phyloP scores from a whole-genome alignment of 169 alveolate genomes.

The Plasmodium billcollinsi region DNA sequence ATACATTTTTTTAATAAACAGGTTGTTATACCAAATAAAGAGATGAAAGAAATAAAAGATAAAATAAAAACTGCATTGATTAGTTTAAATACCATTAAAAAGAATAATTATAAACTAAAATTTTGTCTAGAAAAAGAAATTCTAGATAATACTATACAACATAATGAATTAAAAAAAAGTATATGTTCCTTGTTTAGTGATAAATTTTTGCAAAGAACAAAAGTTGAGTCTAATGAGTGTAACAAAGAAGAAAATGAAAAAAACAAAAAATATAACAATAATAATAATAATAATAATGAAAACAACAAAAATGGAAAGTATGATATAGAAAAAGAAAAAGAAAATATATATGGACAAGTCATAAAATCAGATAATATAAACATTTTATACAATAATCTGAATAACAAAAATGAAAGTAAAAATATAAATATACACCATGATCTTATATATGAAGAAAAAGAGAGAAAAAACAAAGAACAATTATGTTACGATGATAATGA shows the following conservation, averaged over 20 bases:
- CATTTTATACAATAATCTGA: neutral
- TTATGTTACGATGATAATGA: no score
- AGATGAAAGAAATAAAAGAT: constrained; percentile 57
- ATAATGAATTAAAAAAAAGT: constrained; percentile 71
- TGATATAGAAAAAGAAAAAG: neutral
- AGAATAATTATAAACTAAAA: constrained; percentile 73
- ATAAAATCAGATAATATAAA: neutral
- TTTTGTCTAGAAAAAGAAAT: constrained; percentile 73
- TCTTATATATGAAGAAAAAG: neutral
- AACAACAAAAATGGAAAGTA: constrained; percentile 3
- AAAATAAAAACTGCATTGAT: constrained; percentile 57
- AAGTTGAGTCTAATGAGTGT: neutral
- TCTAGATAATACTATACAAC: constrained; percentile 72
- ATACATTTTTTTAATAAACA: constrained; percentile 21
- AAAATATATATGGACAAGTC: neutral
- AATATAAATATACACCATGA: neutral
- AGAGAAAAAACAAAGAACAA: no score
- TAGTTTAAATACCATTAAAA: constrained; percentile 63
- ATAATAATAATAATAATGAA: neutral
- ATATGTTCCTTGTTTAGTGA: constrained; percentile 55
- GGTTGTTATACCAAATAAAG: constrained; percentile 54
- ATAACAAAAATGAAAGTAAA: constrained; percentile 16
- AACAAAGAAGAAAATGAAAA: constrained; percentile 6
- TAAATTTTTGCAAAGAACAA: constrained; percentile 25
- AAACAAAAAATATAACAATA: constrained; percentile 7